Conservation (phyloP, 495 filamentous ascomycete species). For the Chaetomium cochliodes region DNA sequence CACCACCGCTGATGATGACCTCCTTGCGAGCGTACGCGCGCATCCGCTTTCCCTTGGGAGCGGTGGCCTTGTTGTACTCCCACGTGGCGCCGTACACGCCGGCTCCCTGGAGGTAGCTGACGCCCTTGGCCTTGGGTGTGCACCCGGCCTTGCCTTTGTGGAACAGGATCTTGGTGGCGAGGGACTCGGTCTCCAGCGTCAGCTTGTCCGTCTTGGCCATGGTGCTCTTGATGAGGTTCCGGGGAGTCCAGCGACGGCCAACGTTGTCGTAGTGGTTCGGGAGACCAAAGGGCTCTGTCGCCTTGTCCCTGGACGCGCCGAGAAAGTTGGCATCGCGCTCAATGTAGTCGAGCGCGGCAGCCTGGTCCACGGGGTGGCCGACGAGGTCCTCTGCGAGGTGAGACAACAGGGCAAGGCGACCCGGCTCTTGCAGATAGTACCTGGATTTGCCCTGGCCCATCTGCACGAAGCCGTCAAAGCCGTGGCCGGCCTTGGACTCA, state of each 20-base stretch:
- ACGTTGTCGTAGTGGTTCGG: slow-evolving; percentile 17
- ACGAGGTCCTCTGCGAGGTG: slow-evolving; percentile 36
- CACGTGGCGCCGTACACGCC: slow-evolving; percentile 38
- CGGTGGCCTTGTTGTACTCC: slow-evolving; percentile 35
- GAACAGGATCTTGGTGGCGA: slow-evolving; percentile 42
- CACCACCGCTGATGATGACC: slow-evolving; percentile 53
- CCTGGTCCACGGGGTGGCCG: slow-evolving; percentile 11
- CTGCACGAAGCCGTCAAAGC: slow-evolving; percentile 42
- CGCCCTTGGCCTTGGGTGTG: slow-evolving; percentile 33
- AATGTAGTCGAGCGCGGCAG: not conserved
- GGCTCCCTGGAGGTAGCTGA: slow-evolving; percentile 39
- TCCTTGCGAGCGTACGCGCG: slow-evolving; percentile 39
- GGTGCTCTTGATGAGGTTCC: slow-evolving; percentile 39
- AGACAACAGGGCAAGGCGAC: slow-evolving; percentile 32
- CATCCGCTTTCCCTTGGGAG: slow-evolving; percentile 29
- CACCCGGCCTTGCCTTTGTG: slow-evolving; percentile 5
- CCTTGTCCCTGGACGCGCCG: slow-evolving; percentile 18
- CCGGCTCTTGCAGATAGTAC: slow-evolving; percentile 35
- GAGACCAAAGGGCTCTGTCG: slow-evolving; percentile 17
- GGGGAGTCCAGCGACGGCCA: slow-evolving; percentile 35
- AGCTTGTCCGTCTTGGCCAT: slow-evolving; percentile 26
- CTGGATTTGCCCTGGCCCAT: slow-evolving; percentile 34
- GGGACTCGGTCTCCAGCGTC: slow-evolving; percentile 32
- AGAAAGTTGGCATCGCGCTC: slow-evolving; percentile 24
- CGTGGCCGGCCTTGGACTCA: slow-evolving; percentile 35